These are phyloP conservation scores for Sesbania bispinosa DNA, from an alignment of 306 rosid species.

Conservation along the genomic window DNA sequence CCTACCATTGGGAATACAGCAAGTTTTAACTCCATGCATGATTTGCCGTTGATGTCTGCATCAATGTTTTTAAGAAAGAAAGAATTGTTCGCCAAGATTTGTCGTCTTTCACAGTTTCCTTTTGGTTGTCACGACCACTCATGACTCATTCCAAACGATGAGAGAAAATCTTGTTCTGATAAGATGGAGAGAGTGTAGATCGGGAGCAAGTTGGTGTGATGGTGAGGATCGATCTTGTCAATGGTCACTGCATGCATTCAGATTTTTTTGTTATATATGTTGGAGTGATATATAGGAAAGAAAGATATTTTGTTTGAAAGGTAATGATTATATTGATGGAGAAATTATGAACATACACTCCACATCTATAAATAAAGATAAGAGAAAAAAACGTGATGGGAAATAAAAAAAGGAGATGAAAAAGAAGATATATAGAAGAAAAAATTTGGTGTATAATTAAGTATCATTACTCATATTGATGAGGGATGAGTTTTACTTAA, in stretches of 20 bases:
- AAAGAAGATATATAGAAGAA: too few relatives aligned
- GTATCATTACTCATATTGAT: too few relatives aligned
- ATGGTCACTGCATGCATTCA: neutral
- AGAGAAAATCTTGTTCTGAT: neutral
- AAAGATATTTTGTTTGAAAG: neutral
- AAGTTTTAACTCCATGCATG: neutral
- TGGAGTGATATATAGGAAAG: neutral
- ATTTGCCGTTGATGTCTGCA: conserved; percentile 12
- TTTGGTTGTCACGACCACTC: neutral
- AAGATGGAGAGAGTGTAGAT: neutral
- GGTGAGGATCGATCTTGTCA: neutral
- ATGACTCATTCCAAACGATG: neutral
- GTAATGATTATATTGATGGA: neutral
- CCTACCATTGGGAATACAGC: neutral
- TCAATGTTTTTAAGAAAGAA: conserved; percentile 5
- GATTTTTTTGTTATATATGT: neutral
- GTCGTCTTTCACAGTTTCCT: neutral
- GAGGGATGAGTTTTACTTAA: too few relatives aligned
- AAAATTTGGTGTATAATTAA: too few relatives aligned
- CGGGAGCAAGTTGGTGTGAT: neutral
- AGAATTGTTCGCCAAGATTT: neutral
- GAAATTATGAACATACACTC: too few relatives aligned
- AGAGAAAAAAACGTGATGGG: too few relatives aligned
- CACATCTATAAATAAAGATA: too few relatives aligned
- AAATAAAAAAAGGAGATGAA: too few relatives aligned